A percentile compares a stretch with the other conserved stretches of the same genome.
phyloP scores from a whole-genome alignment of 1,139 yeast genomes.

The Kazachstania sp. region DNA sequence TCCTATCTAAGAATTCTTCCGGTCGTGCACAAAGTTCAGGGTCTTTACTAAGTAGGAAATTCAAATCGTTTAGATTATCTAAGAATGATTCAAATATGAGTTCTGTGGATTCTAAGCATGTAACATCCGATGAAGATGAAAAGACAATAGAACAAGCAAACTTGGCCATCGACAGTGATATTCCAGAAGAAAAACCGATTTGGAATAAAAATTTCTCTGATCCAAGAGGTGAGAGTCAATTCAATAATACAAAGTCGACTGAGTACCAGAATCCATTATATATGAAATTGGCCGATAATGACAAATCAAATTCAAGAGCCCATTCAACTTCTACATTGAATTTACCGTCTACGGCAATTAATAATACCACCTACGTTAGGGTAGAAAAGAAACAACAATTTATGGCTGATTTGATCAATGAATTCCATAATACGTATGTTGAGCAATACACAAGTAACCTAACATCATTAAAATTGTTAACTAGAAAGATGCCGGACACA shows the following conservation, averaged over 20 bases:
- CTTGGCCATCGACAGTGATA: slow-evolving; percentile 1
- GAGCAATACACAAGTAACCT: slow-evolving; percentile 16
- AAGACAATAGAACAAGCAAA: neutral
- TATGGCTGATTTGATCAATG: slow-evolving; percentile 21
- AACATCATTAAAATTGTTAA: slow-evolving; percentile 22
- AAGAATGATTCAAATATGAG: slow-evolving; percentile 2
- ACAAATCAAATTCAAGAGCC: neutral
- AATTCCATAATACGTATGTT: slow-evolving; percentile 20
- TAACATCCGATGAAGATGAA: neutral
- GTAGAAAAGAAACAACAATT: slow-evolving; percentile 10
- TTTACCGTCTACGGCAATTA: neutral
- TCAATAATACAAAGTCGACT: slow-evolving; percentile 1
- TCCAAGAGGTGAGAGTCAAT: neutral
- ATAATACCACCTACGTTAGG: neutral
- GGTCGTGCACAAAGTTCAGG: slow-evolving; percentile 24
- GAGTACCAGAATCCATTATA: slow-evolving; percentile 2
- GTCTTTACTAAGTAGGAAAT: slow-evolving; percentile 21
- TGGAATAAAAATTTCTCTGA: slow-evolving; percentile 1
- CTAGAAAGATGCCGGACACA: slow-evolving; percentile 23
- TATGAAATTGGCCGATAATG: slow-evolving; percentile 7
- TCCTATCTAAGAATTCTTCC: slow-evolving; percentile 1
- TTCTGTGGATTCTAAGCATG: neutral
- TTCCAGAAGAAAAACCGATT: slow-evolving; percentile 1
- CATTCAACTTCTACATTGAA: neutral
- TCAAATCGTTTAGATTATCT: slow-evolving; percentile 19